phyloP scores from a whole-genome alignment of 208 protist genomes.

The Leptomonas pyrrhocoris region DNA sequence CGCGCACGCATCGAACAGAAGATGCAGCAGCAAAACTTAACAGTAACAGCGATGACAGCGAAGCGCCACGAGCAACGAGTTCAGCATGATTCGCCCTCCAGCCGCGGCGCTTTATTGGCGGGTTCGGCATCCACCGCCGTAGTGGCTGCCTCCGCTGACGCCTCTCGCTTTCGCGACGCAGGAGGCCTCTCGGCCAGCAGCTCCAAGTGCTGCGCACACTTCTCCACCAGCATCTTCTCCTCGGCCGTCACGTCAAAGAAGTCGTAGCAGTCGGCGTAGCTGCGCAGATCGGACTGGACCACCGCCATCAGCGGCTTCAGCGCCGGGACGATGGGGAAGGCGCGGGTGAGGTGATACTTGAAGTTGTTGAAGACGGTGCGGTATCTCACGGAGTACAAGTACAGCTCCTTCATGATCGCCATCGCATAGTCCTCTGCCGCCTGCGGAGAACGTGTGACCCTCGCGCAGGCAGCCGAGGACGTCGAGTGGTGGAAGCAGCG shows the following conservation, averaged over 20 bases:
- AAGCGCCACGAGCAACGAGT: background rate
- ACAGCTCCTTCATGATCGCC: conserved; percentile 43
- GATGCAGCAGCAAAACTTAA: background rate
- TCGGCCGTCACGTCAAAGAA: conserved; percentile 48
- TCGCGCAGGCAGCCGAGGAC: background rate
- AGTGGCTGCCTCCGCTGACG: background rate
- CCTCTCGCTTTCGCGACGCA: background rate
- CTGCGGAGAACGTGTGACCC: conserved; percentile 4
- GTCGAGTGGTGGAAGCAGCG: conserved; percentile 74
- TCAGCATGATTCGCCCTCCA: background rate
- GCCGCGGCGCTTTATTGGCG: conserved; percentile 8
- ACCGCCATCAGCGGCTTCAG: conserved; percentile 67
- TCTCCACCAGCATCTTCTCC: conserved; percentile 34
- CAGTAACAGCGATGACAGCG: background rate
- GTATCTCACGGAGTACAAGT: conserved; percentile 66
- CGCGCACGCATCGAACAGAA: no score
- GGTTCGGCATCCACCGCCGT: background rate
- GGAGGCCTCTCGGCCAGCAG: conserved; percentile 34
- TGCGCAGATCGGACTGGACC: conserved; percentile 57
- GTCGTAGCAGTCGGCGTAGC: conserved; percentile 65
- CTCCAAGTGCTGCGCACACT: conserved; percentile 33
- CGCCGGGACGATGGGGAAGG: conserved; percentile 60
- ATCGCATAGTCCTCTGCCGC: conserved; percentile 37
- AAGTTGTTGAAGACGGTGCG: conserved; percentile 73
- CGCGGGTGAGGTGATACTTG: conserved; percentile 91